Percentiles rank a stretch among this genome's conserved stretches.
Conservation (phyloP, 2,329 filamentous ascomycete genomes). For the Botrytis sinoallii region DNA sequence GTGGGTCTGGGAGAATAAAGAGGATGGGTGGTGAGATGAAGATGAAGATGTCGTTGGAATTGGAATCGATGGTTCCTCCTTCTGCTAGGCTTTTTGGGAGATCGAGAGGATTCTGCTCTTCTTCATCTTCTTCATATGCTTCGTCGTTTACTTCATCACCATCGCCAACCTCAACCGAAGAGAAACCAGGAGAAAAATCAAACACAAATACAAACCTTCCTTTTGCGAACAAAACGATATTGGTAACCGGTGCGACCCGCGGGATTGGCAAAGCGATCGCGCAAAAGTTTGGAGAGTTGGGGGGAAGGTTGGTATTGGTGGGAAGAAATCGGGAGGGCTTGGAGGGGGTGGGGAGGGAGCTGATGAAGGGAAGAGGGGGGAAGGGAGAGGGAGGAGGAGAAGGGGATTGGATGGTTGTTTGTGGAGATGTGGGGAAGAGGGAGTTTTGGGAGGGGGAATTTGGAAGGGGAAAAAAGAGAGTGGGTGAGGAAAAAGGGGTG, state of each 20-base stretch:
- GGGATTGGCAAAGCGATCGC: conserved; percentile 70
- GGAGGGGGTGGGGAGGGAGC: conserved; percentile 50
- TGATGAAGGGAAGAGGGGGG: conserved; percentile 55
- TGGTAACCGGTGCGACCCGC: conserved; percentile 68
- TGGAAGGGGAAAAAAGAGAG: conserved; percentile 3
- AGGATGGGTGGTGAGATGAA: too few species aligned
- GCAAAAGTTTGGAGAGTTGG: conserved; percentile 59
- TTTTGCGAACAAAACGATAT: conserved; percentile 36
- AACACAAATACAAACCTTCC: background rate
- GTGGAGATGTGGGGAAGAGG: conserved; percentile 35
- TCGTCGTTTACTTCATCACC: background rate
- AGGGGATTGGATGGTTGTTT: conserved; percentile 25
- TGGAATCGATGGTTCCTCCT: background rate
- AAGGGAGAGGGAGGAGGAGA: background rate
- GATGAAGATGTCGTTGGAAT: background rate
- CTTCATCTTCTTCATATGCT: background rate
- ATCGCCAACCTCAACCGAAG: background rate
- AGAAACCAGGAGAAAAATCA: background rate
- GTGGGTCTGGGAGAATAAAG: background rate
- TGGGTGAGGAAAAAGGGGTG: background rate
- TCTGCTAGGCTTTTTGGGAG: background rate
- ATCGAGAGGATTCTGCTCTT: background rate
- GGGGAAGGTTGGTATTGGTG: conserved; percentile 58
- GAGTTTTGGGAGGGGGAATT: conserved; percentile 31
- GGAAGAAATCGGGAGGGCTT: conserved; percentile 58